Percentiles rank a stretch among this genome's conserved stretches.
Evolutionary conservation across 1,139 yeast genomes (phyloP).

Genomic region (Waltiozyma sp.): DNA sequence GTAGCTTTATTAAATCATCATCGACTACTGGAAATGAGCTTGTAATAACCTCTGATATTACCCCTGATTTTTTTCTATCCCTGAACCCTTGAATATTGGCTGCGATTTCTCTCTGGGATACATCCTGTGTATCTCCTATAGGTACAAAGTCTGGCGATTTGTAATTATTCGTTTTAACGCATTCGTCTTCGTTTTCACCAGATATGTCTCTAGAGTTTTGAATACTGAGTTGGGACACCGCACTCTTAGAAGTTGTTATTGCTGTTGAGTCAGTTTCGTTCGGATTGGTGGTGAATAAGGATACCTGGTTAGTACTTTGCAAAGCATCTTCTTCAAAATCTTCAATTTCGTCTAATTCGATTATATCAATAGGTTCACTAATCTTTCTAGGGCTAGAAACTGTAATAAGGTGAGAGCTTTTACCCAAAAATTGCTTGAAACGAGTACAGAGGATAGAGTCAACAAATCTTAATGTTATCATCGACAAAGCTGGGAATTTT

Average conservation of each 20-base stretch:
- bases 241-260: too few species aligned
- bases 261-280: too few species aligned
- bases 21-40: neutral
- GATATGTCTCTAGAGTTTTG: too few species aligned
- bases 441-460: slow-evolving; percentile 14
- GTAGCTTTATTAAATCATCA: too few species aligned
- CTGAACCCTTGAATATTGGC: neutral
- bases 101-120: neutral
- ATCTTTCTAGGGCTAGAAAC: slow-evolving; percentile 14
- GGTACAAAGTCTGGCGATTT: neutral
- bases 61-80: neutral
- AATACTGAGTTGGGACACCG: too few species aligned
- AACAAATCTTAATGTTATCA: slow-evolving; percentile 6
- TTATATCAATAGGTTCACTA: slow-evolving; percentile 20
- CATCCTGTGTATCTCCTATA: neutral
- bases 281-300: too few species aligned
- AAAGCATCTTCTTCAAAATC: slow-evolving; percentile 2
- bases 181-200: too few species aligned
- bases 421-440: slow-evolving; percentile 11
- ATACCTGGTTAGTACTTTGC: too few species aligned
- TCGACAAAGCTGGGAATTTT: slow-evolving; percentile 2
- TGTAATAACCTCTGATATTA: neutral
- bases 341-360: slow-evolving; percentile 13
- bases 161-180: neutral
- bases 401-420: slow-evolving; percentile 5